Base-by-base conservation (phyloP, 345 rosid species). In the Punica granatum region DNA sequence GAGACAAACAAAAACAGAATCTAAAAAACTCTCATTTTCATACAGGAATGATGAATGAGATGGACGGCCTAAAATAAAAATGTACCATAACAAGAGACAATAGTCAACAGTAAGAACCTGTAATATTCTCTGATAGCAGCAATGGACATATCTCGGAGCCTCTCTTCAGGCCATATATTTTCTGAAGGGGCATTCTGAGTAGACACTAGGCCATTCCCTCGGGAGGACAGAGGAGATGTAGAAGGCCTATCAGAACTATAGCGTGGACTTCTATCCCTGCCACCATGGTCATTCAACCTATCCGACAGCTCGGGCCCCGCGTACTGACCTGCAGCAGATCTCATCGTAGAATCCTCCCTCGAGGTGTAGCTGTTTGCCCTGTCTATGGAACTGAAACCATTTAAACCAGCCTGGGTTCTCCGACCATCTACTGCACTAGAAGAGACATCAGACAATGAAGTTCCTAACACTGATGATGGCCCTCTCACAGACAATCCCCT, bases 51-150 rank as follows among this genome's bases (percentile, higher is more conserved):
- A 66, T 48, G 16, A 13, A 37, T 41, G 66, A 34, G 16, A 49
- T 26, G 13, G 67, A 23, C 21, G n/a, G n/a, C n/a, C n/a, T n/a
- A n/a, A n/a, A n/a, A n/a, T 31, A 21, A 64, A 25, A 54, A 8
- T 25, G 2, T 18, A 36, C 21, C 25, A 49, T 16, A 43, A 21
- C 21, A 19, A 23, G 16, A 65, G 25, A 25, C 28, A 59, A 39
- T 34, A 68, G 35, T 60, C 3, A 46, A 59, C 6, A 48, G 60
- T 64, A 1, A 11, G 67, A 85, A 95, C 99, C 99, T 92, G 78
- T 92, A 95, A 79, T 74, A 95, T 81, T 95, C 99, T 78, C 81
- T 90, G 66, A 95, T 92, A 60, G 99, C 87, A 41, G 79, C 79
- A 78, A 88, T 64, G 58, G 92, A 92, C 96, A 70, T 76, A 19